phyloP scores from a whole-genome alignment of 768 basidiomycete genomes.

The Boletus reticuloceps region DNA sequence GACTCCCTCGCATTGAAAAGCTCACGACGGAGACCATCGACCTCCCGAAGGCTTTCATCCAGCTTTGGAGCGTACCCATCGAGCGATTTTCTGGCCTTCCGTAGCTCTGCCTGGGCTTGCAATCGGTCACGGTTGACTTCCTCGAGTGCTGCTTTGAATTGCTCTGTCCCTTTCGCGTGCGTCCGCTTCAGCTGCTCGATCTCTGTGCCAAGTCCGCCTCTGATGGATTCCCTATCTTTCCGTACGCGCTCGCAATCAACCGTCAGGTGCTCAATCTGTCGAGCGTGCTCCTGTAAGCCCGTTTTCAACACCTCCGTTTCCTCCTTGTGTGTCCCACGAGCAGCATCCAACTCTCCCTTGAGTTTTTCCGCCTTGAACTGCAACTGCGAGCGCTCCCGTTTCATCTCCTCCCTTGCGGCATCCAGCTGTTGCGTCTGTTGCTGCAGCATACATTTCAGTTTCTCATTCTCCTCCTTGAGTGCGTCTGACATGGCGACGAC shows the following conservation, averaged over 20 bases:
- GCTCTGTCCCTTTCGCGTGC: slow-evolving; percentile 13
- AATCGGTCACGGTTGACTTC: slow-evolving; percentile 21
- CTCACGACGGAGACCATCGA: slow-evolving; percentile 16
- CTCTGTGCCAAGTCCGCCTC: slow-evolving; percentile 15
- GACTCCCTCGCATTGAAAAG: slow-evolving; percentile 13
- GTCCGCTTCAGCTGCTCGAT: slow-evolving; percentile 19
- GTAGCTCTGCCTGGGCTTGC: slow-evolving; percentile 22
- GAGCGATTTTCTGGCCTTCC: slow-evolving; percentile 18
- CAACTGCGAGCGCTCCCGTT: slow-evolving; percentile 9
- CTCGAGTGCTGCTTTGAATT: slow-evolving; percentile 22
- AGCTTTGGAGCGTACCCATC: slow-evolving; percentile 17
- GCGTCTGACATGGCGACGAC: background rate
- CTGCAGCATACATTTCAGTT: slow-evolving; percentile 18
- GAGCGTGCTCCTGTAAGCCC: slow-evolving; percentile 17
- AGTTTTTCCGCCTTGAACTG: slow-evolving; percentile 11
- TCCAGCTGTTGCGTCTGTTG: slow-evolving; percentile 18
- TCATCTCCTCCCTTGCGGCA: slow-evolving; percentile 6
- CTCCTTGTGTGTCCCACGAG: slow-evolving; percentile 3
- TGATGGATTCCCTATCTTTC: slow-evolving; percentile 23
- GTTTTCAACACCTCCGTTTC: slow-evolving; percentile 17
- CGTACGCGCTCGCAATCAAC: slow-evolving; percentile 25
- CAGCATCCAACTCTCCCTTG: slow-evolving; percentile 10
- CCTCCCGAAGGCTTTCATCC: slow-evolving; percentile 17
- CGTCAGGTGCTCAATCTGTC: slow-evolving; percentile 18
- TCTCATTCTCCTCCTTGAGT: slow-evolving; percentile 25